Evolutionary conservation across 306 rosid genomes (phyloP), one percentile per base, ranked within the genome.

Genomic region (Begonia fuchsioides): DNA sequence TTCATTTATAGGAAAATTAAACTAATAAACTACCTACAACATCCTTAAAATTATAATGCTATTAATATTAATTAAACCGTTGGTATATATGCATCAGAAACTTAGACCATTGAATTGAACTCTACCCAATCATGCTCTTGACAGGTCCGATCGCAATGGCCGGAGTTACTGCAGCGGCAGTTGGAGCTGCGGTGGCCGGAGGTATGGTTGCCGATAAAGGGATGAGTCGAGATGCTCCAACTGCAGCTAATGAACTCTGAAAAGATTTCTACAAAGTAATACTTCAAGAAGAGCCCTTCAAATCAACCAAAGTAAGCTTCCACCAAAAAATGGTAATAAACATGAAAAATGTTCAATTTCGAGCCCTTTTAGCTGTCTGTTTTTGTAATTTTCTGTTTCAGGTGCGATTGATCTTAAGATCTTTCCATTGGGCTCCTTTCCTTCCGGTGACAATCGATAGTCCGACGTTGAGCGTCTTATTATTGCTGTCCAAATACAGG

Each of bases 251-350:
- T 64, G 65, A 69, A 41, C 70, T 90, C 41, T 95, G 97, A 17
- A 62, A 77, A 18, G 94, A 84, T 65, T 90, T 90, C 60, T 90
- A 90, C 80, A 81, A 69, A 52, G 78, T 82, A 52, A 35, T 81
- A 44, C 84, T 90, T 57, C 72, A 67, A 60, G 94, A 90, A 68
- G 97, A 84, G 59, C 97, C 95, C 50, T 90, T 84, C 84, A 90
- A 78, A 73, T 90, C 97, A 57, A 79, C 95, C 52, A 79, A 86
- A 50, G 97, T 90, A 79, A 68, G 86, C 62, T 18, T 49, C 32
- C 32, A 20, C 32, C n/a, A n/a, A 20, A 20, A 20, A 20, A 20
- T 20, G 32, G 32, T 20, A 2, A 20, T 20, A 20, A 20, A 20
- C 3, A 20, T 20, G 32, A 20, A 20, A 20, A 20, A 20, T 20